Evolutionary conservation across 345 rosid species (phyloP), one percentile per base, ranked within the genome.

Genomic region (Lepidium aucheri): DNA sequence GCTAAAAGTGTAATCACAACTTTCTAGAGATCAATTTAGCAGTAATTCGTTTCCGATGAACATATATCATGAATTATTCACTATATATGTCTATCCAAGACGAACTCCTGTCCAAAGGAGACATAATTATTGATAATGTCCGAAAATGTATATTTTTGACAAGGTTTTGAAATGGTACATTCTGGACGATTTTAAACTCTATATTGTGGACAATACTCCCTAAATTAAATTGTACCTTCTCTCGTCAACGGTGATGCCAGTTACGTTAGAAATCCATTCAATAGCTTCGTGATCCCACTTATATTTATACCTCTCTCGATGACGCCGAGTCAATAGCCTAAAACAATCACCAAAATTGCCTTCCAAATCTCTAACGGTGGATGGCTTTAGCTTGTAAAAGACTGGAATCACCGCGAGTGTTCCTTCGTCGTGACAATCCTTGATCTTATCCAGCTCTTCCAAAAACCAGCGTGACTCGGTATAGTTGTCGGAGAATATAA

Each of bases 241-340:
- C 50, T 64, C 13, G 69, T 64, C 40, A 16, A 64, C 7, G 5
- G 7, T 52, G 32, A 64, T 51, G 8, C 69, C 69, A 40, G 12
- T 64, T 16, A 51, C 15, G 2, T 64, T 7, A 40, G 69, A 60
- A 52, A 64, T 64, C 40, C 18, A 18, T 2, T 20, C 4, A 8
- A 42, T 15, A 67, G 74, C 63, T 74, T 64, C 8, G 22, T n/a
- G n/a, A n/a, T 57, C 45, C 68, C 73, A 74, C n/a, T 17, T 13
- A n/a, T n/a, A n/a, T 13, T 54, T 70, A 14, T 60, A 42, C n/a
- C 42, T 20, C 14, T 34, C 63, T n/a, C n/a, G n/a, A 46, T 68
- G 35, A 33, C 26, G 44, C 7, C 44, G 54, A 4, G 44, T 52
- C 36, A 54, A 16, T 18, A 10, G 9, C 53, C 53, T n/a, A 3